Evolutionary conservation across 2,329 filamentous ascomycete genomes (phyloP).

Genomic region (Cladosporium sp.): DNA sequence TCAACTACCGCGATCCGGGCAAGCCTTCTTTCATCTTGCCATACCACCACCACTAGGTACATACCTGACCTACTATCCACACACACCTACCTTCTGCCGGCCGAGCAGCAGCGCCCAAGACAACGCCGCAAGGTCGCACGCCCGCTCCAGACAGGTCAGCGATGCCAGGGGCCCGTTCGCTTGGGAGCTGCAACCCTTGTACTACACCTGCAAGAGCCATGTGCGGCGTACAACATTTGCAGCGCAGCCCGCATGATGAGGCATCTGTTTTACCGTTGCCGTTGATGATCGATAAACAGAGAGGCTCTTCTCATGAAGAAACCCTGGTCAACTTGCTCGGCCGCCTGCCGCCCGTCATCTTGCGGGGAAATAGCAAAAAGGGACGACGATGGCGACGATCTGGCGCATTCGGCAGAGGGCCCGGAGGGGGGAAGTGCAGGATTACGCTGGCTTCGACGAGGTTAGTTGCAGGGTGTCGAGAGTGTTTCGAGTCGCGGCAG

Average conservation of each 20-base stretch:
- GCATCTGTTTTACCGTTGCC: too few relatives aligned
- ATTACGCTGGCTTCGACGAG: too few relatives aligned
- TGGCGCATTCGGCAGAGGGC: conserved; percentile 3
- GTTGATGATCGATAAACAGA: too few relatives aligned
- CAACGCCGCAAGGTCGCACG: conserved; percentile 7
- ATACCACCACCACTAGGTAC: neutral
- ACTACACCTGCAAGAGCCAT: conserved; percentile 7
- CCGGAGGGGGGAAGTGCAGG: neutral
- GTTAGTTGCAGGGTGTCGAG: too few relatives aligned
- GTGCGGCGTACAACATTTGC: conserved; percentile 7
- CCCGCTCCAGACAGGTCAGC: conserved; percentile 3
- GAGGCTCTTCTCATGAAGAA: too few relatives aligned
- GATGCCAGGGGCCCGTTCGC: conserved; percentile 5
- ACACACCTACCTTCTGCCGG: conserved; percentile 7
- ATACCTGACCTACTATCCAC: neutral
- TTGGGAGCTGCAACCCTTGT: conserved; percentile 8
- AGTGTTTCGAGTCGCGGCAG: too few relatives aligned
- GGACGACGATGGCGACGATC: neutral
- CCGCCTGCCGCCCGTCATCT: neutral
- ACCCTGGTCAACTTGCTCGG: too few relatives aligned
- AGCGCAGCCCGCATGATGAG: neutral
- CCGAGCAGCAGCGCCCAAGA: neutral
- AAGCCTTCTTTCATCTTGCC: neutral
- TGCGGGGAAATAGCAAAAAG: conserved; percentile 3
- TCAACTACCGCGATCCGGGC: neutral